These are phyloP conservation scores for Pyrenochaeta sp. DNA, from an alignment of 2,329 filamentous ascomycete genomes.

Conservation along the genomic window DNA sequence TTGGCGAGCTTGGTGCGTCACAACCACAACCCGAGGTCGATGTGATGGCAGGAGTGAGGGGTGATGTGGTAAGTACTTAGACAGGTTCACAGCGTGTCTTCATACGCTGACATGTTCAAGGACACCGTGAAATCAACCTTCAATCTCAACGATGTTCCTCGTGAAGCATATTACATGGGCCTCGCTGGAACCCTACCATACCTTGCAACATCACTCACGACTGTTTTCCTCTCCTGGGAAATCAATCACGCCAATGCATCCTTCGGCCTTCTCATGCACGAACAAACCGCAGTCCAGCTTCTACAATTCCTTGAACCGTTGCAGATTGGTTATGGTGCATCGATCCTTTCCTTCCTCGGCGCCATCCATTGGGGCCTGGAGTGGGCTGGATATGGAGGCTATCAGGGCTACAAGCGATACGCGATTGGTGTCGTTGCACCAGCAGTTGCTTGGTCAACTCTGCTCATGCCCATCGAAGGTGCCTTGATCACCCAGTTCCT, in stretches of 20 bases:
- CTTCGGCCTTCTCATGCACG: slow-evolving; percentile 69
- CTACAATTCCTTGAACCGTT: slow-evolving; percentile 82
- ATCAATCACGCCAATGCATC: slow-evolving; percentile 74
- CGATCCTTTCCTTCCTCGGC: slow-evolving; percentile 92
- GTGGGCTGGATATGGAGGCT: slow-evolving; percentile 72
- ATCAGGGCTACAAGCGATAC: slow-evolving; percentile 80
- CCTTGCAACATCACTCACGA: slow-evolving; percentile 81
- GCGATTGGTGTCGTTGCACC: slow-evolving; percentile 82
- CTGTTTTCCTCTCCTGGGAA: slow-evolving; percentile 82
- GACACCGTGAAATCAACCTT: slow-evolving; percentile 59
- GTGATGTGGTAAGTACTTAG: slow-evolving; percentile 44
- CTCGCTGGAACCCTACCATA: slow-evolving; percentile 67
- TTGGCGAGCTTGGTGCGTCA: slow-evolving; percentile 47
- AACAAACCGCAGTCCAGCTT: slow-evolving; percentile 74
- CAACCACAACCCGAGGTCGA: slow-evolving; percentile 49
- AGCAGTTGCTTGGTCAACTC: slow-evolving; percentile 86
- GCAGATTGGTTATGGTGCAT: slow-evolving; percentile 89
- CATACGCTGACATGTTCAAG: slow-evolving; percentile 41
- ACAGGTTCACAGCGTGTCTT: no score
- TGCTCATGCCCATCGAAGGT: slow-evolving; percentile 83
- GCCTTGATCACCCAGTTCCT: slow-evolving; percentile 86
- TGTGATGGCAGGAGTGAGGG: slow-evolving; percentile 56
- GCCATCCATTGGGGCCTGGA: slow-evolving; percentile 95
- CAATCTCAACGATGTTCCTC: slow-evolving; percentile 54
- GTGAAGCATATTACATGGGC: slow-evolving; percentile 58